phyloP scores from a whole-genome alignment of 2,329 filamentous ascomycete species.

The Neurospora sp. region DNA sequence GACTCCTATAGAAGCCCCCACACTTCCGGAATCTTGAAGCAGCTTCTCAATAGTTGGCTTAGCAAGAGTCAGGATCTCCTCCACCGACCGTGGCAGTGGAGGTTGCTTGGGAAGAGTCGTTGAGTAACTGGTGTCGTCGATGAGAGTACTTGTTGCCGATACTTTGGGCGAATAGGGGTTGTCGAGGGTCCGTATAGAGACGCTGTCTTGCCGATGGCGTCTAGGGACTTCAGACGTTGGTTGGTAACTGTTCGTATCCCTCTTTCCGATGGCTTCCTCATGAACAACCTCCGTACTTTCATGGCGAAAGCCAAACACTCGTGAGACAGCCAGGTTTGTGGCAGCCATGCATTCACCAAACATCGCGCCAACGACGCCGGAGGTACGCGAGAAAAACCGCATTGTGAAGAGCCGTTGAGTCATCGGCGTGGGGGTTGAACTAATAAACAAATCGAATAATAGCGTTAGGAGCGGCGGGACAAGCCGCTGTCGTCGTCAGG shows the following conservation, averaged over 20 bases:
- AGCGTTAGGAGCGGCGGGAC: background rate
- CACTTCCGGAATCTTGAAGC: constrained; percentile 2
- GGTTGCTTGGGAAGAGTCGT: background rate
- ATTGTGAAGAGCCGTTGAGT: background rate
- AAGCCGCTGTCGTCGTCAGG: background rate
- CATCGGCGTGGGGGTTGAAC: background rate
- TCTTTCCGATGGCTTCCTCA: background rate
- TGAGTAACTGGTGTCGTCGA: background rate
- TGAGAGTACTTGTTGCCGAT: background rate
- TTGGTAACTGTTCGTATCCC: background rate
- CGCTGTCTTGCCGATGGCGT: background rate
- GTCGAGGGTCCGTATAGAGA: background rate
- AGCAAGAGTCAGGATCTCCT: background rate
- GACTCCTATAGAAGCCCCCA: constrained; percentile 5
- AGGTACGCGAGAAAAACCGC: background rate
- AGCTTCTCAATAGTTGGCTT: constrained; percentile 1
- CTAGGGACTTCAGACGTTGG: background rate
- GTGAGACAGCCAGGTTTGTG: background rate
- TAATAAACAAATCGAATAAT: background rate
- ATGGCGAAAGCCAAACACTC: background rate
- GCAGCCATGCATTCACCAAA: background rate
- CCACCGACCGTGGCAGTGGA: background rate
- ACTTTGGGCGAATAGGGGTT: background rate
- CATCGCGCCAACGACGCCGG: background rate
- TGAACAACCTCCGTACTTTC: background rate